Evolutionary conservation across 129 eudicot species (phyloP), one percentile per base, ranked within the genome.

Genomic region (Flaveria brownii): DNA sequence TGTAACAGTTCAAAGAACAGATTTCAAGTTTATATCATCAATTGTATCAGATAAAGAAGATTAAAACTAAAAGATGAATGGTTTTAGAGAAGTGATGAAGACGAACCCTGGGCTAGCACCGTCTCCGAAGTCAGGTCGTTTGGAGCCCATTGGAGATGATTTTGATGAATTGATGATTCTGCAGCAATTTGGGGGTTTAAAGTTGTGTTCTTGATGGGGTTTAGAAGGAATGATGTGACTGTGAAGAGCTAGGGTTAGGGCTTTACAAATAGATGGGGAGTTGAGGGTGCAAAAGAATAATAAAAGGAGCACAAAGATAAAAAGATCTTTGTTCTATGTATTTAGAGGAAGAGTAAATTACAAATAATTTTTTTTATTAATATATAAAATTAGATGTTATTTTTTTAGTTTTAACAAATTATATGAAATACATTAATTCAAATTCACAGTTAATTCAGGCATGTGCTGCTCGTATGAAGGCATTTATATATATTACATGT

Each of bases 71-170:
- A 23, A 30, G 0, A 5, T n/a, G 20, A 5, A 46, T n/a, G 11
- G 1, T 23, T 10, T 4, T 50, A n/a, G 61, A 57, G 59, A 52
- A 49, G 72, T 73, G 43, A 59, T 2, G 59, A 17, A 55, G 47
- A 76, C 88, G 76, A 68, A 92, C 98, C 98, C 98, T 0, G 98
- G 98, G 76, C 93, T 92, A 59, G 97, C 96, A 7, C 91, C 97
- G 72, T 90, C 91, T 71, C 96, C 94, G 41, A 77, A 90, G 45
- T 90, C 91, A 52, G 86, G 65, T 23, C 81, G 83, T 78, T 79
- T 92, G 72, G 96, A 90, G 23, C 88, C 91, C 98, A 92, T 92
- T 81, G 70, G 12, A 46, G 51, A 62, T 22, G 52, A 45, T 13
- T 65, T 65, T 80, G 20, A 20, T 25, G 23, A 68, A 76, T 30